Conservation (phyloP, 495 filamentous ascomycete species). For the Extremus antarcticus region DNA sequence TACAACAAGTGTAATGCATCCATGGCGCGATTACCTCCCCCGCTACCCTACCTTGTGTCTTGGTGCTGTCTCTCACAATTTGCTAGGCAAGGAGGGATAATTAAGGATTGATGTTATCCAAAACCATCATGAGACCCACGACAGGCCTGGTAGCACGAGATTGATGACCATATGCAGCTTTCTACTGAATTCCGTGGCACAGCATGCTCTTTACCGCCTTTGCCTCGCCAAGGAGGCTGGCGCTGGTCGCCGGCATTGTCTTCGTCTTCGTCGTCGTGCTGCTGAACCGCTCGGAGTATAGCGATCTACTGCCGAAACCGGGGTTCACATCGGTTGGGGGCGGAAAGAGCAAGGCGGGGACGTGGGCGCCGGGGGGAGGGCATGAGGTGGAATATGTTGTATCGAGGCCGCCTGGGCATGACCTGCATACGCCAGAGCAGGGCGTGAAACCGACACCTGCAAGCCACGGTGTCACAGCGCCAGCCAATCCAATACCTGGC, state of each 20-base stretch:
- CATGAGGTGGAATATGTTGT: background rate
- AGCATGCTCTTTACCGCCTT: conserved; percentile 1
- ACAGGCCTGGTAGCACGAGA: too few relatives aligned
- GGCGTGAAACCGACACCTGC: background rate
- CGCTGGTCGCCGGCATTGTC: conserved; percentile 11
- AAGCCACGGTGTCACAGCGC: background rate
- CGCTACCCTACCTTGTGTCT: too few relatives aligned
- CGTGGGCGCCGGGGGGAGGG: background rate
- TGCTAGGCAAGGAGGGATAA: too few relatives aligned
- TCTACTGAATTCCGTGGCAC: too few relatives aligned
- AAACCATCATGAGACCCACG: too few relatives aligned
- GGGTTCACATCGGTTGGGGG: background rate
- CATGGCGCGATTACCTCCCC: too few relatives aligned
- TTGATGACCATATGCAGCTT: too few relatives aligned
- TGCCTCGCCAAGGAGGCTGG: conserved; percentile 17
- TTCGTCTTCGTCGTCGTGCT: conserved; percentile 12
- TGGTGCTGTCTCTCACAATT: too few relatives aligned
- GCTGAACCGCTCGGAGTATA: conserved; percentile 7
- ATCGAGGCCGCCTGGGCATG: background rate
- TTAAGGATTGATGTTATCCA: too few relatives aligned
- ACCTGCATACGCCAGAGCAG: background rate
- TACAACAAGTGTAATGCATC: too few relatives aligned
- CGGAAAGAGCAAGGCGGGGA: conserved; percentile 8
- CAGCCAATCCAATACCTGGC: background rate
- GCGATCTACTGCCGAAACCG: conserved; percentile 4